phyloP scores from a whole-genome alignment of 768 basidiomycete genomes.

The Termitomyces sp. region DNA sequence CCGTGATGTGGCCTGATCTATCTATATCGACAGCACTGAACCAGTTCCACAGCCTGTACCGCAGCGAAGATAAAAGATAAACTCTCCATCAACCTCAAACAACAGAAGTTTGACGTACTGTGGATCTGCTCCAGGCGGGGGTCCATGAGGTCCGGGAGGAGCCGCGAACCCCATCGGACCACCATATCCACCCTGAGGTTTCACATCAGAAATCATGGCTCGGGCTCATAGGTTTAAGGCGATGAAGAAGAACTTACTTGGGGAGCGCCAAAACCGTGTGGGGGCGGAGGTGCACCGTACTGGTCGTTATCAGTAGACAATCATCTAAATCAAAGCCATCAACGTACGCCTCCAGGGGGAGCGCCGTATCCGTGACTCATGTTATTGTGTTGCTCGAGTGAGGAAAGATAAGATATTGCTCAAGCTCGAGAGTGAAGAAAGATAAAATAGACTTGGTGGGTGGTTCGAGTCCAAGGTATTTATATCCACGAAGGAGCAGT shows the following conservation, averaged over 20 bases:
- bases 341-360: neutral
- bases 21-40: slow-evolving; percentile 67
- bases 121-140: slow-evolving; percentile 69
- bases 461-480: neutral
- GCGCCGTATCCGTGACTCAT: neutral
- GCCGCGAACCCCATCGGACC: slow-evolving; percentile 29
- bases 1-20: slow-evolving; percentile 61
- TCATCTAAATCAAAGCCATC: neutral
- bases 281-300: slow-evolving; percentile 18
- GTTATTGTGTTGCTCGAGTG: neutral
- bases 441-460: neutral
- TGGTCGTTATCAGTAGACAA: neutral
- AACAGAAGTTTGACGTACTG: slow-evolving; percentile 42
- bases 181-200: slow-evolving; percentile 25
- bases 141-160: slow-evolving; percentile 28
- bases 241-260: neutral
- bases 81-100: neutral
- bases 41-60: slow-evolving; percentile 63
- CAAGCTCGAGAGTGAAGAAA: neutral
- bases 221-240: neutral
- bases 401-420: neutral
- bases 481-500: too few relatives aligned
- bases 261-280: slow-evolving; percentile 16
- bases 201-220: neutral
- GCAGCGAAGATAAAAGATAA: neutral